Conservation (phyloP, 2,329 filamentous ascomycete species). For the Fusarium sp. region DNA sequence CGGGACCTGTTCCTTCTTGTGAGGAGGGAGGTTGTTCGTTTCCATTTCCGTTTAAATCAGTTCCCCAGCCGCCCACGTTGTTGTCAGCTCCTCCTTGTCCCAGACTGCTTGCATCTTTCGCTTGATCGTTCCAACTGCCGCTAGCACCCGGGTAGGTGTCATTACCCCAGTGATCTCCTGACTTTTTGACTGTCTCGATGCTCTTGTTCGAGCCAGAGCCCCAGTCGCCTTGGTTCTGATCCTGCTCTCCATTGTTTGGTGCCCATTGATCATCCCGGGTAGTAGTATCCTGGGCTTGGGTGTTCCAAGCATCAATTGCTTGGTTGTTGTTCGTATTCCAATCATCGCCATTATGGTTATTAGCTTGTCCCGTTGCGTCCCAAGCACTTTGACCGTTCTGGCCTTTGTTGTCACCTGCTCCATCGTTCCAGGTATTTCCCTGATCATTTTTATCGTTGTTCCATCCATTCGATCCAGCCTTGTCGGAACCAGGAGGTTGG, state of each 20-base stretch:
- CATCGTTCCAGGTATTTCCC: constrained; percentile 10
- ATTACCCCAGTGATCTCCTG: constrained; percentile 40
- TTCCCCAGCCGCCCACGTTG: constrained; percentile 34
- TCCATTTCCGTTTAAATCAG: background rate
- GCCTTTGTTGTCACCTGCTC: background rate
- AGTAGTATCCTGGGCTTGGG: constrained; percentile 10
- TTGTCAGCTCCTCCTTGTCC: constrained; percentile 33
- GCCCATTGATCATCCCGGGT: constrained; percentile 9
- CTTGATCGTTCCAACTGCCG: constrained; percentile 10
- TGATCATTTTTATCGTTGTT: constrained; percentile 23
- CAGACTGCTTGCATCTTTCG: constrained; percentile 21
- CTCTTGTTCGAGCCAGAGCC: constrained; percentile 36
- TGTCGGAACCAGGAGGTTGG: constrained; percentile 21
- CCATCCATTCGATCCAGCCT: constrained; percentile 31
- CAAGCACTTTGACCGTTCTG: background rate
- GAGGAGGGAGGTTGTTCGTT: constrained; percentile 5
- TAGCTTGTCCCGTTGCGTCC: background rate
- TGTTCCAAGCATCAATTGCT: constrained; percentile 16
- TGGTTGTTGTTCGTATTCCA: constrained; percentile 23
- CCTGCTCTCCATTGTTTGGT: constrained; percentile 17
- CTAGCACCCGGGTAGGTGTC: constrained; percentile 32
- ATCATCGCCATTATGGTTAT: constrained; percentile 6
- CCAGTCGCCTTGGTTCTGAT: constrained; percentile 7
- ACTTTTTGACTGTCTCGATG: constrained; percentile 30
- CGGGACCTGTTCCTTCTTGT: constrained; percentile 12